Evolutionary conservation across 192 early-diverging fungal genomes (phyloP), one percentile per base, ranked within the genome.

Genomic region (Kickxella alabastrina): DNA sequence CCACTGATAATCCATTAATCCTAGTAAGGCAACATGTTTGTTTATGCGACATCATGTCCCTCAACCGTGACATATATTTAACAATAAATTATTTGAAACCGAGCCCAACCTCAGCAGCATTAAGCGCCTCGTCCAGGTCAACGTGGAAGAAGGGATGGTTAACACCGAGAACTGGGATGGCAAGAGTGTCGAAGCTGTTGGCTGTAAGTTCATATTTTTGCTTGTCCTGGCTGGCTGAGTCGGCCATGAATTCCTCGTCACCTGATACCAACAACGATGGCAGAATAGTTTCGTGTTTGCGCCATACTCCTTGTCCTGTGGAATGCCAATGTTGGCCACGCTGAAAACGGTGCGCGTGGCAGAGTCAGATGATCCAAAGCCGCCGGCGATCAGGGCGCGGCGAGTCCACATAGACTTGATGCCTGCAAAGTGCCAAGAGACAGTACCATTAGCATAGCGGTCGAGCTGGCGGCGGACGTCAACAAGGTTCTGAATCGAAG

Each of bases 401-500:
- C 68, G 58, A 0, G 57, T 61, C 75, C 68, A 72, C 10, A 59
- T 52, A 10, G 64, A 71, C 36, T 59, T 59, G 12, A 77, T 41
- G 6, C 68, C 68, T 6, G 75, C 82, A 56, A 83, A 85, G 49
- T 82, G 71, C 70, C 82, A 79, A 22, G 65, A 38, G 8, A 84
- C 80, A 4, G 28, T 4, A 22, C 49, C 38, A 35, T 81, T 71
- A 6, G 82, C 68, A 38, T 77, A 81, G 28, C 73, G 64, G 42
- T 74, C 78, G 12, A 83, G 65, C 48, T 85, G 81, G 21, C 68
- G 59, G 22, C 80, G 75, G 12, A 83, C 64, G 29, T 92, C 89
- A 7, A 86, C 61, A 4, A 96, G 78, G 27, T 78, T 78, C 57
- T 91, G 87, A 29, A 89, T 52, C 14, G 89, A 91, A 1, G 91